phyloP scores from a whole-genome alignment of 2,329 filamentous ascomycete genomes.

The Sordariomycetes sp. region DNA sequence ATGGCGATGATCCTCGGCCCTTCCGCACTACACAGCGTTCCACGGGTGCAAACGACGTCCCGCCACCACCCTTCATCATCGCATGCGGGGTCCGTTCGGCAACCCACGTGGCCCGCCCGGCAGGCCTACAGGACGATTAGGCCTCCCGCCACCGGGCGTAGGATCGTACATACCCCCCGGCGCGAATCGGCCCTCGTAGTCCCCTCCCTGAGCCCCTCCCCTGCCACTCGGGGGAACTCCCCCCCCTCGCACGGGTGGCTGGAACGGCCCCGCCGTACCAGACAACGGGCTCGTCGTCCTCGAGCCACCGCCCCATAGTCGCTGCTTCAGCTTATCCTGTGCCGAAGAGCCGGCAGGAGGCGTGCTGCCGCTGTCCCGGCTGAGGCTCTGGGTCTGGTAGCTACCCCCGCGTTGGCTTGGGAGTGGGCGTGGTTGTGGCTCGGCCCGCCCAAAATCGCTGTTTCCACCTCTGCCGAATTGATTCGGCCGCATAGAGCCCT shows the following conservation, averaged over 20 bases:
- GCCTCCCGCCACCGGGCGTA: slow-evolving; percentile 14
- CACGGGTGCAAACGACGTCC: neutral
- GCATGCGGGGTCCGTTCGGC: slow-evolving; percentile 25
- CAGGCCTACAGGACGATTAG: slow-evolving; percentile 19
- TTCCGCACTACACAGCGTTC: no score
- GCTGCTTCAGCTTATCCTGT: slow-evolving; percentile 72
- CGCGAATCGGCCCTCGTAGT: slow-evolving; percentile 35
- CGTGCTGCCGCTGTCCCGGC: slow-evolving; percentile 8
- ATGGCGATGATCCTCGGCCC: no score
- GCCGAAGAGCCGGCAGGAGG: slow-evolving; percentile 38
- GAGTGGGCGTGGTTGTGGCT: slow-evolving; percentile 40
- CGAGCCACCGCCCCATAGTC: slow-evolving; percentile 54
- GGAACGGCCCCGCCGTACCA: slow-evolving; percentile 26
- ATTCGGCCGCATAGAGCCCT: slow-evolving; percentile 3
- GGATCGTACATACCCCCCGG: slow-evolving; percentile 32
- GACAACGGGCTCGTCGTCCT: slow-evolving; percentile 45
- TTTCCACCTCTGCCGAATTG: neutral
- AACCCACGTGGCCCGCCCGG: slow-evolving; percentile 22
- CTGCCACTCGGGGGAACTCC: slow-evolving; percentile 1
- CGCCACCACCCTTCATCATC: slow-evolving; percentile 16
- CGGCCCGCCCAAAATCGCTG: slow-evolving; percentile 1
- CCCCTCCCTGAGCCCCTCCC: slow-evolving; percentile 9
- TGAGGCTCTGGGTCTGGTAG: slow-evolving; percentile 37
- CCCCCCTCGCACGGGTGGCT: slow-evolving; percentile 26
- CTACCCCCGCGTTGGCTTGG: slow-evolving; percentile 66